These are phyloP conservation scores for Alternaria ventricosa DNA, from an alignment of 2,329 filamentous ascomycete species.

Conservation along the genomic window DNA sequence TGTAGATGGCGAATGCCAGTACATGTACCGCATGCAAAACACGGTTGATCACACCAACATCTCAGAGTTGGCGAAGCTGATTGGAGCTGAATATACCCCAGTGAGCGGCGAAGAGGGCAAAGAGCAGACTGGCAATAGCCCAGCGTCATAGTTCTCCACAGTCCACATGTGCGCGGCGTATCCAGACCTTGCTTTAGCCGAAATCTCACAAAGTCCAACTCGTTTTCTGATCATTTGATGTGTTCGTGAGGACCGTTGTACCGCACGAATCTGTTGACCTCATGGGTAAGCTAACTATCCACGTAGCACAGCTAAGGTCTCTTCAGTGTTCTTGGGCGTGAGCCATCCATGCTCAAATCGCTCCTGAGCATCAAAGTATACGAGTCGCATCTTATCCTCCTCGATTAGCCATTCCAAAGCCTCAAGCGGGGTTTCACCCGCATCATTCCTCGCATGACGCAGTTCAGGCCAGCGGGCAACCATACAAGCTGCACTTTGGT, in stretches of 20 bases:
- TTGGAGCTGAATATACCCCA: constrained; percentile 1
- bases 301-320: background rate
- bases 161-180: background rate
- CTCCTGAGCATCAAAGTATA: background rate
- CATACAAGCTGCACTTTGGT: background rate
- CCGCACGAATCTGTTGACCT: background rate
- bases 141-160: background rate
- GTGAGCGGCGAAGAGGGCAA: background rate
- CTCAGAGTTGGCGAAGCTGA: constrained; percentile 16
- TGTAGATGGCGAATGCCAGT: constrained; percentile 30
- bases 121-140: background rate
- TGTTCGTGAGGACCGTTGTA: background rate
- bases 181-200: background rate
- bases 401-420: background rate
- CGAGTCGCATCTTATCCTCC: background rate
- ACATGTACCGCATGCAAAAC: constrained; percentile 36
- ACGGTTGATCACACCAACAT: constrained; percentile 33
- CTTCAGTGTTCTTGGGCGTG: background rate
- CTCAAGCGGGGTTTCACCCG: background rate
- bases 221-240: background rate
- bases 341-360: background rate
- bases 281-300: background rate
- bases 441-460: background rate
- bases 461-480: background rate
- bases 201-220: background rate